Evolutionary conservation across 2,329 filamentous ascomycete genomes (phyloP).

Genomic region (Diaporthe velutina): DNA sequence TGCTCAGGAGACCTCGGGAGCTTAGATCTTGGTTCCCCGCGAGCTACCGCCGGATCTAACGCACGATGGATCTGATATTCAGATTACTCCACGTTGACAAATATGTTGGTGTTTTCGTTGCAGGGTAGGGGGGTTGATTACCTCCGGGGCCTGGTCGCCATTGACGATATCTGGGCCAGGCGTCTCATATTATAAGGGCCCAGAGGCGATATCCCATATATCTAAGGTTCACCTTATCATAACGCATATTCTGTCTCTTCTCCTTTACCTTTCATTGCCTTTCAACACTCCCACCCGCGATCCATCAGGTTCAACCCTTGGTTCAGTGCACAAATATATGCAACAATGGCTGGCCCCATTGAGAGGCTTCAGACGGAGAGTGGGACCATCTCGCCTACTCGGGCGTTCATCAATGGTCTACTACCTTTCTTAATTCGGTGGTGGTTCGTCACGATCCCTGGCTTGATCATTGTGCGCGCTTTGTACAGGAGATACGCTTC

Average conservation of each 20-base stretch:
- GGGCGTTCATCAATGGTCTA: slow-evolving; percentile 41
- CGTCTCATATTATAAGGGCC: slow-evolving; percentile 16
- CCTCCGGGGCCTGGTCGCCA: not conserved
- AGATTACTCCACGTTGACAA: slow-evolving; percentile 32
- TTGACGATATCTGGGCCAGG: not conserved
- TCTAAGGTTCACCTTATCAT: not conserved
- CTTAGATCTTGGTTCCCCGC: slow-evolving; percentile 18
- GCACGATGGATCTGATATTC: slow-evolving; percentile 20
- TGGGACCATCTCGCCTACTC: slow-evolving; percentile 43
- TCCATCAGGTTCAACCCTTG: slow-evolving; percentile 31
- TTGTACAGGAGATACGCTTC: slow-evolving; percentile 50
- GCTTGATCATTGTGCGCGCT: slow-evolving; percentile 45
- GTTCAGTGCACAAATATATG: not conserved
- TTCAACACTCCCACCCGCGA: not conserved
- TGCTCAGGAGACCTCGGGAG: slow-evolving; percentile 15
- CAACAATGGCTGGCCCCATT: slow-evolving; percentile 44
- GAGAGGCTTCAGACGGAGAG: slow-evolving; percentile 44
- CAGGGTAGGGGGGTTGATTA: not conserved
- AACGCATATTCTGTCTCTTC: not conserved
- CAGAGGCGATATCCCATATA: not conserved
- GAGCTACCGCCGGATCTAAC: slow-evolving; percentile 5
- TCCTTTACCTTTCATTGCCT: not conserved
- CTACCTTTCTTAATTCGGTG: slow-evolving; percentile 44
- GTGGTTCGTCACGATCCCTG: slow-evolving; percentile 47
- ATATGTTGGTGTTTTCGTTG: slow-evolving; percentile 18